Evolutionary conservation across 176 grass and related monocot species (phyloP), one percentile per base, ranked within the genome.

Genomic region (Carex myosuroides): DNA sequence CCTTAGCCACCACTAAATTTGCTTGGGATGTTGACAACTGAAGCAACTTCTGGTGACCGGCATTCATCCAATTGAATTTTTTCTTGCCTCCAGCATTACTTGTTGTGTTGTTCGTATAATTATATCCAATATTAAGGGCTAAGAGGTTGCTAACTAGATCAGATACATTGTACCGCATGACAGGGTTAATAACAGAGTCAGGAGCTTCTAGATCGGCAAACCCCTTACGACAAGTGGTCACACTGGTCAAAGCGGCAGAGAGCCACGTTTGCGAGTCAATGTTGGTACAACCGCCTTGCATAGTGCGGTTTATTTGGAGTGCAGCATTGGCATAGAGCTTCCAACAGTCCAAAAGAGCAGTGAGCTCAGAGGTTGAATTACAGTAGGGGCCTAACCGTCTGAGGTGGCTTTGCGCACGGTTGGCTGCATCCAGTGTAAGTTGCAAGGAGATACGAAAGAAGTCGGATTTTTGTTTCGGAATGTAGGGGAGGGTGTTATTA

Each of bases 1-100:
- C 87, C 53, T 87, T 82, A 2, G 92, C 84, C 13, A 91, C 89
- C 0, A 93, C 78, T 56, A 93, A 88, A 52, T 93, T 89, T n/a
- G 89, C 63, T 73, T 85, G 61, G 2, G 20, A 32, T 81, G 20
- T 32, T 11, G 54, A 73, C 35, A 81, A 32, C 53, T 80, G 87
- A 29, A 81, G 50, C 21, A 88, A 84, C 64, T 61, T 70, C 37
- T 24, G 20, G 53, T 53, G 57, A 60, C 3, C 32, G 13, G 48
- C 10, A 18, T 52, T 73, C 82, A 55, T 85, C 82, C 82, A 85
- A 52, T 74, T 85, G 33, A 52, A 20, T 13, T 29, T 60, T 2
- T 53, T 48, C 52, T 81, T 65, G 2, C 22, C 20, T 35, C 6
- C 11, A 3, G 50, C 8, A 16, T 3, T 37, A 21, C 29, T 32